Evolutionary conservation across 192 early-diverging fungal species (phyloP).

Genomic region (Coemansia pectinata): DNA sequence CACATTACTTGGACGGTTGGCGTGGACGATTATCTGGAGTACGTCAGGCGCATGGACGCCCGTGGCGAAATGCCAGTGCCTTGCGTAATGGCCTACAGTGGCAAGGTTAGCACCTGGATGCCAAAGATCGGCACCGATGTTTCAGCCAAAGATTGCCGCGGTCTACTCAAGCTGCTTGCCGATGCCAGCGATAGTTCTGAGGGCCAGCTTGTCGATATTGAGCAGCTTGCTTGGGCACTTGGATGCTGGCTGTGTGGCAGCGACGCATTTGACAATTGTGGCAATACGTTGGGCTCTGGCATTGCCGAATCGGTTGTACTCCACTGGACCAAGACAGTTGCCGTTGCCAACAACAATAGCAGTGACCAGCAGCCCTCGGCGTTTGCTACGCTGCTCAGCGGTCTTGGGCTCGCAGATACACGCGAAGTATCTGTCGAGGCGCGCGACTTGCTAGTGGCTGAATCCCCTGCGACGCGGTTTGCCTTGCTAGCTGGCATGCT

Average conservation of each 20-base stretch:
- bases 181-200: neutral
- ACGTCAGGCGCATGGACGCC: slow-evolving; percentile 19
- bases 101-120: slow-evolving; percentile 21
- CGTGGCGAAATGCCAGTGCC: slow-evolving; percentile 38
- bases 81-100: slow-evolving; percentile 44
- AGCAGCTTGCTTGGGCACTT: slow-evolving; percentile 28
- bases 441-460: slow-evolving; percentile 31
- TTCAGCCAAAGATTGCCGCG: neutral
- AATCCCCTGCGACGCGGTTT: slow-evolving; percentile 11
- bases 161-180: neutral
- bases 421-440: slow-evolving; percentile 11
- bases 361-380: neutral
- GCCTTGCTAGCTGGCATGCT: slow-evolving; percentile 46
- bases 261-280: slow-evolving; percentile 9
- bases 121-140: neutral
- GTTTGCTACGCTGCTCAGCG: slow-evolving; percentile 8
- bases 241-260: slow-evolving; percentile 48
- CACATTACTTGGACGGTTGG: slow-evolving; percentile 33
- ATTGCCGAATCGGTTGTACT: slow-evolving; percentile 28
- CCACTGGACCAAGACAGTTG: slow-evolving; percentile 26
- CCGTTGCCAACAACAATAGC: neutral
- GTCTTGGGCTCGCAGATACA: slow-evolving; percentile 8
- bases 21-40: slow-evolving; percentile 42
- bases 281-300: neutral
- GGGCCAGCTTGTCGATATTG: neutral